Evolutionary conservation across 345 rosid species (phyloP).

Genomic region (Eutrema yunnanense): DNA sequence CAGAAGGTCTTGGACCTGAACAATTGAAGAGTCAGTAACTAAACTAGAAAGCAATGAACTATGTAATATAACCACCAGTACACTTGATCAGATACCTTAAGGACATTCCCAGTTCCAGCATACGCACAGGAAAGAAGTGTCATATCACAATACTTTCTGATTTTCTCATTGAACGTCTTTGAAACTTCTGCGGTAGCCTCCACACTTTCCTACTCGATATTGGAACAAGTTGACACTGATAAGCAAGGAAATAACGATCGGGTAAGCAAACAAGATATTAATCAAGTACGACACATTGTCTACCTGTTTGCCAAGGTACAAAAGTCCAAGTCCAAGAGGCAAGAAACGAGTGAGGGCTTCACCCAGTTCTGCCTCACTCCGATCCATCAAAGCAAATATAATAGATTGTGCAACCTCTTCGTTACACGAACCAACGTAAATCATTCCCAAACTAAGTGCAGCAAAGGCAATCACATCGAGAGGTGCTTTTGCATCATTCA

Average conservation of each 20-base stretch:
- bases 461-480: conserved; percentile 88
- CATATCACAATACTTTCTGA: conserved; percentile 87
- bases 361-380: conserved; percentile 72
- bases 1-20: conserved; percentile 85
- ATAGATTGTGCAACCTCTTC: conserved; percentile 95
- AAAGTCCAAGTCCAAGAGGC: conserved; percentile 93
- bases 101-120: conserved; percentile 97
- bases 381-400: conserved; percentile 78
- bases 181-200: conserved; percentile 98
- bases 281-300: neutral
- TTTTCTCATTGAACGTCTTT: conserved; percentile 85
- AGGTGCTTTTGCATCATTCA: conserved; percentile 62
- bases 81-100: conserved; percentile 53
- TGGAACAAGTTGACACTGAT: conserved; percentile 10
- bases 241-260: conserved; percentile 1
- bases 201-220: conserved; percentile 59
- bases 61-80: conserved; percentile 10
- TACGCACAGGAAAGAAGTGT: conserved; percentile 94
- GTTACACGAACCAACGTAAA: conserved; percentile 91
- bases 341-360: conserved; percentile 79
- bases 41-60: conserved; percentile 6
- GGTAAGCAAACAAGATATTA: conserved; percentile 5
- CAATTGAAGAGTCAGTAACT: conserved; percentile 16
- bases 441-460: conserved; percentile 84
- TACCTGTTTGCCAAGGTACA: conserved; percentile 98